phyloP scores from a whole-genome alignment of 805 yeast species.

The Yamadazyma akitaensis region DNA sequence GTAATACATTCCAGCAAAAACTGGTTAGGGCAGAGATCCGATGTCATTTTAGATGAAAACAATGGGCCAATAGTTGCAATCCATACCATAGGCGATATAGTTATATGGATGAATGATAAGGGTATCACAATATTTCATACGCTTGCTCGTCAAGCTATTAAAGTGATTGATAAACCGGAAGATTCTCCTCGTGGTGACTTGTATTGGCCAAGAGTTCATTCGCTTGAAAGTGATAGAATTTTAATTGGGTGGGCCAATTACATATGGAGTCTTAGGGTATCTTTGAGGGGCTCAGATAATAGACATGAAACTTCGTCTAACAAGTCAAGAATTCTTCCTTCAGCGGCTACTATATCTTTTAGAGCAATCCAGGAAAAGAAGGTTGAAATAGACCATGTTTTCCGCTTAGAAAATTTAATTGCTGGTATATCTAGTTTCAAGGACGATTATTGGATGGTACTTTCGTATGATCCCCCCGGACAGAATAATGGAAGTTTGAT shows the following conservation, averaged over 20 bases:
- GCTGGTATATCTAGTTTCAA: conserved; percentile 78
- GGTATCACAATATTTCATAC: conserved; percentile 73
- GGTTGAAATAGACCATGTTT: conserved; percentile 47
- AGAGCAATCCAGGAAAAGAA: conserved; percentile 43
- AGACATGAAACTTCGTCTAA: conserved; percentile 20
- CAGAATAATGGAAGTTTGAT: conserved; percentile 15
- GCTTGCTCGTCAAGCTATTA: conserved; percentile 45
- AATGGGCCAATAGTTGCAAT: conserved; percentile 72
- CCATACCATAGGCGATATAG: conserved; percentile 56
- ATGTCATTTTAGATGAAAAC: conserved; percentile 56
- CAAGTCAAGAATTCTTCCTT: conserved; percentile 43
- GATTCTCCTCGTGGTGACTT: conserved; percentile 66
- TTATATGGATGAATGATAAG: conserved; percentile 80
- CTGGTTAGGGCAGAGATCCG: conserved; percentile 85
- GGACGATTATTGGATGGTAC: conserved; percentile 63
- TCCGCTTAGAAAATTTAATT: conserved; percentile 49
- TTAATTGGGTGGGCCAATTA: conserved; percentile 81
- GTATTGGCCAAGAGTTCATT: conserved; percentile 75
- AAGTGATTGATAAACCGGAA: conserved; percentile 54
- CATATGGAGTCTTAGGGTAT: conserved; percentile 65
- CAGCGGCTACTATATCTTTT: conserved; percentile 53
- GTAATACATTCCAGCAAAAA: conserved; percentile 70
- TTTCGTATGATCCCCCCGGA: conserved; percentile 47
- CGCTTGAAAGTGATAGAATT: conserved; percentile 62
- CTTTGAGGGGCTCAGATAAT: conserved; percentile 19